Evolutionary conservation across 1,284 basidiomycete species (phyloP), one percentile per base, ranked within the genome.

Genomic region (Hymenochaete sp.): DNA sequence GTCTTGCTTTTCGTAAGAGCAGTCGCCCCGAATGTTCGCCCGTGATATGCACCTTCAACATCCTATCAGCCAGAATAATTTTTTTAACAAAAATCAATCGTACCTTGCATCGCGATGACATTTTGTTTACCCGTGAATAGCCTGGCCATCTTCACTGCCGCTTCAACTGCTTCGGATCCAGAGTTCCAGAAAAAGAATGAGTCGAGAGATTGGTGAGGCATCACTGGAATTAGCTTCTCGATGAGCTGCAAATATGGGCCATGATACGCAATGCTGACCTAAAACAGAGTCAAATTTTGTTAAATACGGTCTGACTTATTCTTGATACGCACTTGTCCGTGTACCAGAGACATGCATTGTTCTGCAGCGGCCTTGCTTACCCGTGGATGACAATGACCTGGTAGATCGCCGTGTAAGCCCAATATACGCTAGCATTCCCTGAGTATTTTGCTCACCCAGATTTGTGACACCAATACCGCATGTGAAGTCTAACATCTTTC

Each of bases 161-260:
- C 88, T 64, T 96, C 89, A 31, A 92, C 75, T 0, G 90, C 92
- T 60, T 96, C 93, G 2, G 89, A 84, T 11, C 91, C 92, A 4
- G 91, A 95, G 70, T 93, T 97, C 86, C 87, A 91, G 65, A 93
- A 88, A 73, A 90, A 95, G 73, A 97, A 93, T 14, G 89, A 89
- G 64, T 93, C 86, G 35, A 97, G 73, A 2, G 90, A 92, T 0
- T 79, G 71, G 63, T 95, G 70, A 1, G 93, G 90, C 78, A 92
- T 86, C 52, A 85, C 65, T 1, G 87, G 83, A n/a, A 89, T 63
- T 6, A 92, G 71, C 49, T 72, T 74, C 59, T 89, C 73, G 54
- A 91, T 82, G 53, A 92, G 78, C 42, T 77, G 68, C 16, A 90
- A 70, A 61, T 90, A 88, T 0, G 84, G 83, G 50, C 71, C 74